phyloP scores from a whole-genome alignment of 495 filamentous ascomycete species.

The Hypoxylon trugodes region DNA sequence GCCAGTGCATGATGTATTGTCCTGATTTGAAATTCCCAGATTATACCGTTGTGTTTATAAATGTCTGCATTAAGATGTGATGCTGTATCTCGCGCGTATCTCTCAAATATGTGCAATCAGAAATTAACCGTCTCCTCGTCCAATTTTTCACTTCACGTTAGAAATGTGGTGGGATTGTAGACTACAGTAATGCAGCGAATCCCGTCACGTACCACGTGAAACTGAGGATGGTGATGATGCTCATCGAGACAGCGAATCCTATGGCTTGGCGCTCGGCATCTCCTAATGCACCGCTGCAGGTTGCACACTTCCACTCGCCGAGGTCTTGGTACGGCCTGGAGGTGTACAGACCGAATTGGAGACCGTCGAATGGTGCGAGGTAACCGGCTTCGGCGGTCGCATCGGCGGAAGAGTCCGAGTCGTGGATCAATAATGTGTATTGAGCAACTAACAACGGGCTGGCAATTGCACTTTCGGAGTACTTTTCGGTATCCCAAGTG shows the following conservation, averaged over 20 bases:
- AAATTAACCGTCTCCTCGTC: conserved; percentile 15
- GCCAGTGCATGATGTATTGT: conserved; percentile 35
- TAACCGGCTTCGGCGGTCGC: conserved; percentile 76
- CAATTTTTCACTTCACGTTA: background rate
- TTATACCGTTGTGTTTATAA: conserved; percentile 30
- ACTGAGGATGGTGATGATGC: conserved; percentile 75
- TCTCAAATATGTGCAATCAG: conserved; percentile 34
- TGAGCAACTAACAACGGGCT: conserved; percentile 71
- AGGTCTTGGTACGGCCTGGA: conserved; percentile 71
- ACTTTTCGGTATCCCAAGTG: conserved; percentile 82
- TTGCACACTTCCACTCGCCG: conserved; percentile 67
- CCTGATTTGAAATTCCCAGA: conserved; percentile 24
- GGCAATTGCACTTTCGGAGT: conserved; percentile 66
- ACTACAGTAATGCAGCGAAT: conserved; percentile 64
- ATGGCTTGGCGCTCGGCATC: conserved; percentile 71
- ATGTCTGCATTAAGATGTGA: conserved; percentile 19
- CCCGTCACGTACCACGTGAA: conserved; percentile 90
- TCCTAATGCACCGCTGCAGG: conserved; percentile 76
- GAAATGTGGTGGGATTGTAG: conserved; percentile 5
- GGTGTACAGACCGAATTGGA: conserved; percentile 84
- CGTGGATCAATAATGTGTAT: conserved; percentile 87
- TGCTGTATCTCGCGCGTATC: conserved; percentile 22
- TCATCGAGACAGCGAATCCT: conserved; percentile 78
- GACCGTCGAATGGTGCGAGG: conserved; percentile 68
- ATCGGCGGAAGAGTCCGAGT: conserved; percentile 68